Evolutionary conservation across 805 yeast species (phyloP).

Genomic region (Saccharomycodes ludwigii): DNA sequence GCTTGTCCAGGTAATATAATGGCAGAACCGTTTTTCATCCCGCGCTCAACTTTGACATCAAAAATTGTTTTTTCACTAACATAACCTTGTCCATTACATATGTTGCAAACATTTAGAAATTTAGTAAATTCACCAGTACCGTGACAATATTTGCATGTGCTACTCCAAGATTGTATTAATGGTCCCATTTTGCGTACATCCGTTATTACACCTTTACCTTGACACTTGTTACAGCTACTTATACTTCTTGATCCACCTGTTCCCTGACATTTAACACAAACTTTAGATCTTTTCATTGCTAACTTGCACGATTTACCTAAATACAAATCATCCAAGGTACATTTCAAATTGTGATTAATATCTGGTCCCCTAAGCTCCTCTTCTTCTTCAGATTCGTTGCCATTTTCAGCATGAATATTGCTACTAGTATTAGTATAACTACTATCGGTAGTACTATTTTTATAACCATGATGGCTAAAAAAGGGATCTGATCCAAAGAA

Average conservation of each 20-base stretch:
- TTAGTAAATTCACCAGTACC: constrained; percentile 29
- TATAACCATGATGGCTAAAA: too few relatives aligned
- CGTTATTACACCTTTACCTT: constrained; percentile 30
- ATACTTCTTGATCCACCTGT: constrained; percentile 29
- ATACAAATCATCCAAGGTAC: constrained; percentile 44
- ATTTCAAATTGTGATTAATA: constrained; percentile 42
- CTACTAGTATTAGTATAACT: background rate
- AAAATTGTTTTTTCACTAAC: constrained; percentile 37
- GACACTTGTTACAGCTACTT: constrained; percentile 27
- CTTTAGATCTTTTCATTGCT: constrained; percentile 36
- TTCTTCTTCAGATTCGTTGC: background rate
- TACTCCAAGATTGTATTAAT: constrained; percentile 30
- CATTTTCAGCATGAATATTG: background rate
- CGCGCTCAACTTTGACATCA: constrained; percentile 42
- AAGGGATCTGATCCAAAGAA: too few relatives aligned
- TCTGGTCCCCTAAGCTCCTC: constrained; percentile 30
- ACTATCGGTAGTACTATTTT: background rate
- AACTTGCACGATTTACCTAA: constrained; percentile 45
- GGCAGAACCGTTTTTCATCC: constrained; percentile 39
- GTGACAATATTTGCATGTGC: constrained; percentile 32
- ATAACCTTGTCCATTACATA: constrained; percentile 35
- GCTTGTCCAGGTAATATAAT: constrained; percentile 47
- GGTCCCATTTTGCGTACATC: constrained; percentile 33
- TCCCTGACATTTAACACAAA: constrained; percentile 41
- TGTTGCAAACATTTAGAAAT: constrained; percentile 24